Base-by-base conservation (phyloP, 306 rosid genomes). In the Ammopiptanthus mongolicus region DNA sequence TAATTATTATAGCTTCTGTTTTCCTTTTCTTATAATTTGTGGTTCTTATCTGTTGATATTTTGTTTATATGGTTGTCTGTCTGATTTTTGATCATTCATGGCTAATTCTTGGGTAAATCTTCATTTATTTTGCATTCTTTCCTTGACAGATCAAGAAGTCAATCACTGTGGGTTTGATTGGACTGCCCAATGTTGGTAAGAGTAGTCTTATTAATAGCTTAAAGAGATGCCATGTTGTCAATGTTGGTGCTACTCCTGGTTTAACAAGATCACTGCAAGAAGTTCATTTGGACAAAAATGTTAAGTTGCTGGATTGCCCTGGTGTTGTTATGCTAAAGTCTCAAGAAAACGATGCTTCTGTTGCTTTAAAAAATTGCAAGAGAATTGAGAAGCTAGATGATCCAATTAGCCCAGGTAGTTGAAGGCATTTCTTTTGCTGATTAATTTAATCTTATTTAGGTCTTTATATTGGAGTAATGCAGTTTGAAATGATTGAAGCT, bases 141-240 rank as follows among this genome's bases (percentile, higher is more conserved):
- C 65, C 55, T 67, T 78, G 80, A 42, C 92, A 96, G 99, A 87
- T 96, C 82, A 96, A 96, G 76, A 96, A 82, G 84, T 89, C 98
- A 17, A 96, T 81, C 55, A 96, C 99, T 2, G 98, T 96, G 52
- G 99, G 99, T 69, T 74, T 96, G 60, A 85, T 96, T 71, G 99
- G 98, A 59, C 80, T 96, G 62, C 99, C 99, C 18, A 96, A 96
- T 84, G 99, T 96, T 70, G 99, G 99, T 29, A 96, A 96, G 82
- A 96, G 99, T 76, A 96, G 99, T 77, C 93, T 96, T 52, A 92
- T 96, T 13, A 96, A 92, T 63, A 92, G 99, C 59, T 77, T 93
- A 83, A 91, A 88, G 81, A 81, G 98, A 83, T 76, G 74, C 69
- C 97, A 85, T 69, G 96, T 80, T 52, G 93, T 80, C 83, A 87